phyloP scores from a whole-genome alignment of 805 yeast genomes.

The Wickerhamiella vanderwaltii region DNA sequence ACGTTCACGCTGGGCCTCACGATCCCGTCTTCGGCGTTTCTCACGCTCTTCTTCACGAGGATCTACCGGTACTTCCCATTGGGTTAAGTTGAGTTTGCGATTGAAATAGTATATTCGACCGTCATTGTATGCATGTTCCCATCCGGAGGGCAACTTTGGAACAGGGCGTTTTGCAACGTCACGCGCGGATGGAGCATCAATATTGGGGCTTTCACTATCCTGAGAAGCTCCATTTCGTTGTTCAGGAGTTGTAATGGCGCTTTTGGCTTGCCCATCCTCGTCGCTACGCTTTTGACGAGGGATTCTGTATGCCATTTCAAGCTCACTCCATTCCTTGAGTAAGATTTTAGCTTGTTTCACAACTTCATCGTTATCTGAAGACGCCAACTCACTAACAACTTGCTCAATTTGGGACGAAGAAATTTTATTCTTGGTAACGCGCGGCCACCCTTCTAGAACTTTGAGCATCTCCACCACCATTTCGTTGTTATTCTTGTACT shows the following conservation, averaged over 20 bases:
- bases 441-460: constrained; percentile 53
- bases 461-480: constrained; percentile 40
- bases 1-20: constrained; percentile 17
- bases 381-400: constrained; percentile 37
- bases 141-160: constrained; percentile 41
- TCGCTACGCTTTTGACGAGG: constrained; percentile 40
- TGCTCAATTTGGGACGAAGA: constrained; percentile 60
- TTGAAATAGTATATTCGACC: constrained; percentile 45
- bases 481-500: constrained; percentile 31
- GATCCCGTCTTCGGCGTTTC: constrained; percentile 12
- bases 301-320: constrained; percentile 75
- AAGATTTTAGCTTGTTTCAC: constrained; percentile 34
- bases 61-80: constrained; percentile 48
- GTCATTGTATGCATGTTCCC: constrained; percentile 44
- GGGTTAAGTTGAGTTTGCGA: constrained; percentile 34
- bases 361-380: constrained; percentile 24
- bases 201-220: neutral
- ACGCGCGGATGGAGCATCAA: neutral
- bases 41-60: constrained; percentile 21
- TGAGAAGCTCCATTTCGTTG: neutral
- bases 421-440: constrained; percentile 65
- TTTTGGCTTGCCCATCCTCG: neutral
- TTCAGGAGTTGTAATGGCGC: neutral
- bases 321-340: constrained; percentile 54
- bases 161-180: neutral